These are phyloP conservation scores for Arabis alpina DNA, from an alignment of 345 rosid genomes.

Conservation along the genomic window DNA sequence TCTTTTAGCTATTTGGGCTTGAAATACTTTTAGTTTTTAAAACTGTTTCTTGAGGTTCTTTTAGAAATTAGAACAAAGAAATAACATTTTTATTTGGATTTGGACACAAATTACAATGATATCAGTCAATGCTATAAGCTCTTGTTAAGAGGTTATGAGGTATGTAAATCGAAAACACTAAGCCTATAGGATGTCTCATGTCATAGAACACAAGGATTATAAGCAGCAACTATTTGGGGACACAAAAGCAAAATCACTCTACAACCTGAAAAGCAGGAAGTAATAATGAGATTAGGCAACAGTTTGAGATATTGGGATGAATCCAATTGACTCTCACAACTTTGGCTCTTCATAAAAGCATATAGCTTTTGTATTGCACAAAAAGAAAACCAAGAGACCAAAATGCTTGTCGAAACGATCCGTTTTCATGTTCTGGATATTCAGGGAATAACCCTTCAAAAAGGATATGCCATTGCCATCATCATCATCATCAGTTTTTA, in stretches of 20 bases:
- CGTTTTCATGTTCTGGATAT: conserved; percentile 39
- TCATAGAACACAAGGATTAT: not conserved
- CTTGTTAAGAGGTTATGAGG: not conserved
- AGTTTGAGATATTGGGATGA: not conserved
- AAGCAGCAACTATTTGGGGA: not conserved
- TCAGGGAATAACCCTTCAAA: conserved; percentile 41
- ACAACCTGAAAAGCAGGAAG: not conserved
- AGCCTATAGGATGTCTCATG: not conserved
- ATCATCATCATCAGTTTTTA: conserved; percentile 15
- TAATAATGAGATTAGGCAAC: conserved; percentile 5
- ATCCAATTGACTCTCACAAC: not conserved
- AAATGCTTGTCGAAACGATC: conserved; percentile 33
- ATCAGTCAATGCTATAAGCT: not conserved
- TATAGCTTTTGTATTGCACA: not conserved
- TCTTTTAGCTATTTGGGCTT: conserved; percentile 68
- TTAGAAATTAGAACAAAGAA: not conserved
- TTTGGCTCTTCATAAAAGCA: conserved; percentile 39
- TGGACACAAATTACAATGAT: not conserved
- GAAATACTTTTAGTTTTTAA: not conserved
- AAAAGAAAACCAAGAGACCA: not conserved
- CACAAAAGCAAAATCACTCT: conserved; percentile 15
- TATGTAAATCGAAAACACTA: not conserved
- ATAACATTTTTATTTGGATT: conserved; percentile 1
- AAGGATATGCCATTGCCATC: conserved; percentile 28
- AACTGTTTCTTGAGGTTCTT: not conserved